A percentile compares a stretch with the other conserved stretches of the same genome.
phyloP scores from a whole-genome alignment of 768 basidiomycete species.

The Russula brevipes region DNA sequence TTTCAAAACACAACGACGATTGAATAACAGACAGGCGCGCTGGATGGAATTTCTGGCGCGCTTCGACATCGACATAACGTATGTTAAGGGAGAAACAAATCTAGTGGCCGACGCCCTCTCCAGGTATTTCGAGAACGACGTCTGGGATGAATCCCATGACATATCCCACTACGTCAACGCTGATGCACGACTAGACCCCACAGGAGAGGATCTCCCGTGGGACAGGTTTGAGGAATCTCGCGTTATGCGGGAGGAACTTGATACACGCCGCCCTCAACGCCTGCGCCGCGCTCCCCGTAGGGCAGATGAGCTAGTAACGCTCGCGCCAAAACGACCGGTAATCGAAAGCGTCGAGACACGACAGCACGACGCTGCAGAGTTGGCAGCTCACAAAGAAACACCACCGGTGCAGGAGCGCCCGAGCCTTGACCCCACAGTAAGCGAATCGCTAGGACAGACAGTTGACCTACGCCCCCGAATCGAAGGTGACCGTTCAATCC shows the following conservation, averaged over 20 bases:
- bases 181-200: neutral
- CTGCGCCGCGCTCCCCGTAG: neutral
- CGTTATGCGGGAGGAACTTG: neutral
- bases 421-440: neutral
- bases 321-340: neutral
- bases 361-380: neutral
- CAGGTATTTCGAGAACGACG: neutral
- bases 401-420: neutral
- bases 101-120: neutral
- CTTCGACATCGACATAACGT: neutral
- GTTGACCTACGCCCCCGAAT: neutral
- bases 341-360: neutral
- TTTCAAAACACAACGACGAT: neutral
- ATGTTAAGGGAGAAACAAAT: neutral
- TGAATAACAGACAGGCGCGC: neutral
- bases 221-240: neutral
- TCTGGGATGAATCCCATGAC: neutral
- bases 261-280: neutral
- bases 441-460: neutral
- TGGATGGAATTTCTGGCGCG: neutral
- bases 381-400: neutral
- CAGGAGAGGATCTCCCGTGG: neutral
- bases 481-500: neutral
- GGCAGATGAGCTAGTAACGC: neutral
- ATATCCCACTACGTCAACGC: neutral